phyloP scores from a whole-genome alignment of 1,284 basidiomycete genomes.

The Salmacisia buchloeana region DNA sequence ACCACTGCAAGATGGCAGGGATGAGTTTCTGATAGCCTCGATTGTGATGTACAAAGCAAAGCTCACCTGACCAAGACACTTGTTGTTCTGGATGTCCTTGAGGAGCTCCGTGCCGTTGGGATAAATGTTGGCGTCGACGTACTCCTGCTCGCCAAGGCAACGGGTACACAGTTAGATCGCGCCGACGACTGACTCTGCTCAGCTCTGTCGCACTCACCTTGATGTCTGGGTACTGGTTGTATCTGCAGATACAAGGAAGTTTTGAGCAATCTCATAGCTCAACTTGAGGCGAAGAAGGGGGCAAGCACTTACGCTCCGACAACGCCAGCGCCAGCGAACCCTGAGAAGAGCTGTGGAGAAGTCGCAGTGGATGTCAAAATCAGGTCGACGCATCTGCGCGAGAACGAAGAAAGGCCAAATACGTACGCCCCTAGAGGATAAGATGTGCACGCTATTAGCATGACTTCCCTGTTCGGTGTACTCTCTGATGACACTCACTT shows the following conservation, averaged over 20 bases:
- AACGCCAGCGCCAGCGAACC: constrained; percentile 34
- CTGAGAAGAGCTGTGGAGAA: constrained; percentile 18
- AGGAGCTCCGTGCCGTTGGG: constrained; percentile 16
- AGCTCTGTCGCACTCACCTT: neutral
- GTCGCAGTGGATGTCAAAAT: neutral
- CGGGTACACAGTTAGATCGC: too few relatives aligned
- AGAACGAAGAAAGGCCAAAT: too few relatives aligned
- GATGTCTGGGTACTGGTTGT: constrained; percentile 2
- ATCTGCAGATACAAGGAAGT: constrained; percentile 18
- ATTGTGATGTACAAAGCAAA: neutral
- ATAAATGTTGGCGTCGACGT: constrained; percentile 17
- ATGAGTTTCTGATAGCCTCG: neutral
- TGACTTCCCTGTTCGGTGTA: too few relatives aligned
- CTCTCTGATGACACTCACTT: neutral
- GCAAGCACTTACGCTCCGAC: constrained; percentile 16
- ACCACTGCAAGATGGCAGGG: constrained; percentile 11
- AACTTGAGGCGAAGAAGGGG: too few relatives aligned
- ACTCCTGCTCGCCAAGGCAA: constrained; percentile 1
- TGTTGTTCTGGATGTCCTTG: constrained; percentile 15
- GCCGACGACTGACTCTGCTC: too few relatives aligned
- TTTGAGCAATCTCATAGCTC: neutral
- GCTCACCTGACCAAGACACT: constrained; percentile 18
- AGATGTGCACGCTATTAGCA: too few relatives aligned
- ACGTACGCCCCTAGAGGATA: neutral
- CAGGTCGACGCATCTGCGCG: too few relatives aligned